Base-by-base conservation (phyloP, 768 basidiomycete species). In the Phlebiopsis gigantea region DNA sequence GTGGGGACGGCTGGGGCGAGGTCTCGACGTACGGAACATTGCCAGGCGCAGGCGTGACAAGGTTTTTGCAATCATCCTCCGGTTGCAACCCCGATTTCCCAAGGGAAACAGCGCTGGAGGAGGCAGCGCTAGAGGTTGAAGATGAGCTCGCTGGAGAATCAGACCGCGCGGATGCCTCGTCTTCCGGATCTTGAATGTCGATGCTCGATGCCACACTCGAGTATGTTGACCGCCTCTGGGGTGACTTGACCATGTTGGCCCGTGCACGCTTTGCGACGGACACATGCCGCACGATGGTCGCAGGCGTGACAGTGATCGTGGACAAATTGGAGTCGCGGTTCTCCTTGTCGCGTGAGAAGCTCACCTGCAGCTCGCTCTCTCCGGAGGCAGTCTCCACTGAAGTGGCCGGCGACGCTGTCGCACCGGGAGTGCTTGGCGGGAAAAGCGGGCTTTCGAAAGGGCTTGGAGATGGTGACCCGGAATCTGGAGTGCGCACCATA, bases 241-340 rank as follows among this genome's bases (percentile, higher is more conserved):
- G 57, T 12, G 61, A 56, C 19, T 24, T 19, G 5, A 58, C 25
- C n/a, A 58, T 56, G 28, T 57, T 60, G 7, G 62, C 57, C 9
- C 59, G 62, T 14, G 61, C 60, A 6, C 66, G 64, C 24, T 64
- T 63, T 22, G 60, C 57, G 9, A 69, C 59, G 41, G 67, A 59
- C 7, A 65, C 63, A 29, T 62, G 65, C 5, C 63, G 60, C 25
- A 66, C 63, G 47, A 69, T 69, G 43, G 66, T 69, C 17, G 68
- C 68, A n/a, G 66, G 66, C 53, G 66, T 67, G 15, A 69, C 64
- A 9, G 68, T 69, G 59, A 65, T 62, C 9, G 66, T 69, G 5
- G 66, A 67, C 52, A 67, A 50, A 12, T 61, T 66, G 0, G 68
- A 67, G 42, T 69, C 68, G 14, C 68, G 62, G 52, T 69, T 69